Base-by-base conservation (phyloP, 805 yeast species). In the Candida michaelii region DNA sequence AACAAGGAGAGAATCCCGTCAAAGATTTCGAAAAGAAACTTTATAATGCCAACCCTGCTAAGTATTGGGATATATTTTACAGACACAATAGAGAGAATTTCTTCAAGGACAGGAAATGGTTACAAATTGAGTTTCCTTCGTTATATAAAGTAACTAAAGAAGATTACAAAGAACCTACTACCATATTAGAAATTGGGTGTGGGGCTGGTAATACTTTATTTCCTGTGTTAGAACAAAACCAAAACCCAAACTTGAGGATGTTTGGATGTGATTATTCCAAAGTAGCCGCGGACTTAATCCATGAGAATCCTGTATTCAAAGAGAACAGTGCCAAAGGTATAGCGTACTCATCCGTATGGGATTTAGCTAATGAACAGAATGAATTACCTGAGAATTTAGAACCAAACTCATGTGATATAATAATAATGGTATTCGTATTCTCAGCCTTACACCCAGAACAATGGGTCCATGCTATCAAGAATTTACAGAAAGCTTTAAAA, bases 121-220 rank as follows among this genome's bases (percentile, higher is more conserved):
- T 93, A 46, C 89, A 87, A 59, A 84, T 91, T 36, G 99, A 93
- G 66, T 93, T 93, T 50, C 99, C 99, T 1, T 68, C 79, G 11
- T 65, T 93, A 27, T 91, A 85, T 57, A 83, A 82, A 47, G 85
- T 88, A 5, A 88, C 96, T 3, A 53, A 52, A 13, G 79, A 80
- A 48, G 75, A 77, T 17, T 85, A 82, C 50, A 73, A 83, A 5
- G 85, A 89, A n/a, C 78, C 83, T 4, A 74, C 75, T 16, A 80
- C 83, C 3, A 83, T 93, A 25, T 73, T 93, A 42, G 99, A 93
- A 63, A 84, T 93, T 36, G 99, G 99, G 3, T 93, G 99, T 66
- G 99, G 99, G 43, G 98, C 97, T 4, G 99, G 99, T 9, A 93
- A 93, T 62, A 93, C 99, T 0, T 77, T 93, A 71, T 93, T 85